phyloP scores from a whole-genome alignment of 192 early-diverging fungal species.

The Umbelopsis sp. region DNA sequence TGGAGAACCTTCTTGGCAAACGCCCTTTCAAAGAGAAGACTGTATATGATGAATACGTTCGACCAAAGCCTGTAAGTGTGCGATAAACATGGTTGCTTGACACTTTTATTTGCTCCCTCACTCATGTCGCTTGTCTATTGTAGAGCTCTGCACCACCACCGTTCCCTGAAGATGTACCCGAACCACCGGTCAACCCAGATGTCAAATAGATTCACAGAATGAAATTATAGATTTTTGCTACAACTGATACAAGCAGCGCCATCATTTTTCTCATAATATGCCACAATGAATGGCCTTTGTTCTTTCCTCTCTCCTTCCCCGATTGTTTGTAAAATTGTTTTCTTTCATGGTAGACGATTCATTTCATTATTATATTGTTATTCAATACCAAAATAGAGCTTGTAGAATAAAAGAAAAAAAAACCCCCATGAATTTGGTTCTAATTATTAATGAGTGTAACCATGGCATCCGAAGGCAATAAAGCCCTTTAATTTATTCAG shows the following conservation, averaged over 20 bases:
- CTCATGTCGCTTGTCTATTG: background rate
- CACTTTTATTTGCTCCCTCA: background rate
- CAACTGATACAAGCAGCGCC: background rate
- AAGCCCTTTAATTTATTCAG: too few relatives aligned
- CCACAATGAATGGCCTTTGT: slow-evolving; percentile 1
- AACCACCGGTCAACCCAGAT: background rate
- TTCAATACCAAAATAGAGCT: background rate
- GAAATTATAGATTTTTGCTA: slow-evolving; percentile 1
- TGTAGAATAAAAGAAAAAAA: background rate
- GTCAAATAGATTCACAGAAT: slow-evolving; percentile 1
- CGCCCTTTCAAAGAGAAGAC: slow-evolving; percentile 74
- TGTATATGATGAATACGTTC: slow-evolving; percentile 64
- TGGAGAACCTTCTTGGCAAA: slow-evolving; percentile 83
- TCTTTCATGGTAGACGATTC: slow-evolving; percentile 10
- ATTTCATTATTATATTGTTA: background rate
- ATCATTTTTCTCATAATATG: background rate
- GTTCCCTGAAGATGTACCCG: slow-evolving; percentile 1
- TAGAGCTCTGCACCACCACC: slow-evolving; percentile 17
- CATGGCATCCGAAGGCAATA: too few relatives aligned
- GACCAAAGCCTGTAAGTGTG: slow-evolving; percentile 15
- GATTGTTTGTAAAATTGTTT: background rate
- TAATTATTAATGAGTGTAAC: too few relatives aligned
- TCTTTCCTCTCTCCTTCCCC: background rate
- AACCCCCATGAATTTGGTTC: background rate
- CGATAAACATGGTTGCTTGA: background rate